Base-by-base conservation (phyloP, 768 basidiomycete genomes). In the Amanita subjunquillea region DNA sequence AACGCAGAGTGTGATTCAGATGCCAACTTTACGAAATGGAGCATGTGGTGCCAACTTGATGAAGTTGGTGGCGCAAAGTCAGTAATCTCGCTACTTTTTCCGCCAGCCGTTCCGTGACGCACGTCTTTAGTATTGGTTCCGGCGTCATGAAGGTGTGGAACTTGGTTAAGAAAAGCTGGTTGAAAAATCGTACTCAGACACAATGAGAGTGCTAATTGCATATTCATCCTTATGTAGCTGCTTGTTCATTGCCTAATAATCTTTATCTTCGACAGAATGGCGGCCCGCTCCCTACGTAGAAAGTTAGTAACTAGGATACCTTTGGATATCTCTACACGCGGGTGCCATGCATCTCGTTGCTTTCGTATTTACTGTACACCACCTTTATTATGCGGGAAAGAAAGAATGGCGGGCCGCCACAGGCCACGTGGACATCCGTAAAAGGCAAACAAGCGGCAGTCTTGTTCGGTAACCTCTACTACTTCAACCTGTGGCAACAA, bases 111-210 rank as follows among this genome's bases (percentile, higher is more conserved):
- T 38, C 32, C 40, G 38, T 51, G 37, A 37, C 53, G 37, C 48
- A 52, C 56, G 48, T 54, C 17, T 43, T 42, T 59, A 90, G 87
- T 61, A 80, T 87, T 58, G 80, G 85, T 56, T 87, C 83, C 12
- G 87, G 87, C 23, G 78, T 85, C 34, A 60, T 78, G 60, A 89
- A 90, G 68, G 74, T 88, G 50, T 90, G 86, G 87, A 77, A 78
- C 50, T 66, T 74, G 45, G 78, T 70, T 32, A 72, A 71, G 53
- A 62, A 64, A 43, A 63, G 77, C 44, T 83, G 82, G 82, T 67
- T 68, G 59, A 42, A 60, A 55, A 55, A 46, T 57, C 17, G 39
- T 51, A 42, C 37, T 37, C 17, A 20, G 22, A 20, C 20, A 8
- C 8, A 42, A 9, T 42, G 22, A 23, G 10, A 22, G 22, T 42